Conservation (phyloP, 441 rosid genomes). For the Gossypium davidsonii region DNA sequence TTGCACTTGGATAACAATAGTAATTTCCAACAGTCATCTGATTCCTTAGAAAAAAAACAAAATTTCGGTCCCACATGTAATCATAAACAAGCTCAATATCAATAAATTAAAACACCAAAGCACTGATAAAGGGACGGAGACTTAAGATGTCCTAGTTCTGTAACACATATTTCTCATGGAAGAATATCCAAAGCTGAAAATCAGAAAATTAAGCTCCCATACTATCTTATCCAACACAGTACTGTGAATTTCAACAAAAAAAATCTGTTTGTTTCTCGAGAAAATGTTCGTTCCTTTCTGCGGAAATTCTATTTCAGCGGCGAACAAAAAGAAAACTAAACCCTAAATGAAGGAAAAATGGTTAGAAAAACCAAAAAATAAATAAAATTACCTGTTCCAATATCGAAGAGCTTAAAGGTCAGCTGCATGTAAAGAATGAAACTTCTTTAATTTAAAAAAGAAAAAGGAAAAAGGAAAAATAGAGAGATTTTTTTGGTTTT, state of each 20-base stretch:
- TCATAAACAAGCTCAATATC: neutral
- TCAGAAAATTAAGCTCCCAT: neutral
- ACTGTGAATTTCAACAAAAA: neutral
- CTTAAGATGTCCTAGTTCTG: neutral
- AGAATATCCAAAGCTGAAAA: neutral
- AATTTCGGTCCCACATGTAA: neutral
- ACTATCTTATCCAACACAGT: neutral
- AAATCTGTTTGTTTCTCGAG: neutral
- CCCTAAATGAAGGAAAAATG: neutral
- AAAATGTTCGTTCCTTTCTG: neutral
- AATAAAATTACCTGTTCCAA: constrained; percentile 10
- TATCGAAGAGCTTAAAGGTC: neutral
- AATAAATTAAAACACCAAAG: neutral
- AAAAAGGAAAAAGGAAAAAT: neutral
- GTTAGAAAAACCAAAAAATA: neutral
- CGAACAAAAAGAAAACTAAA: neutral
- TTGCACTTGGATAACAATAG: neutral
- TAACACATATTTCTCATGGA: neutral
- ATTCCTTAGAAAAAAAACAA: neutral
- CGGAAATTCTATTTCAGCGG: neutral
- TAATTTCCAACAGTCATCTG: neutral
- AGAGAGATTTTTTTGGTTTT: neutral
- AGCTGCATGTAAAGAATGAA: constrained; percentile 12
- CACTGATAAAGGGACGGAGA: neutral
- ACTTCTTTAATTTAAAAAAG: neutral